phyloP scores from a whole-genome alignment of 768 basidiomycete genomes.

The Lentinus brumalis region DNA sequence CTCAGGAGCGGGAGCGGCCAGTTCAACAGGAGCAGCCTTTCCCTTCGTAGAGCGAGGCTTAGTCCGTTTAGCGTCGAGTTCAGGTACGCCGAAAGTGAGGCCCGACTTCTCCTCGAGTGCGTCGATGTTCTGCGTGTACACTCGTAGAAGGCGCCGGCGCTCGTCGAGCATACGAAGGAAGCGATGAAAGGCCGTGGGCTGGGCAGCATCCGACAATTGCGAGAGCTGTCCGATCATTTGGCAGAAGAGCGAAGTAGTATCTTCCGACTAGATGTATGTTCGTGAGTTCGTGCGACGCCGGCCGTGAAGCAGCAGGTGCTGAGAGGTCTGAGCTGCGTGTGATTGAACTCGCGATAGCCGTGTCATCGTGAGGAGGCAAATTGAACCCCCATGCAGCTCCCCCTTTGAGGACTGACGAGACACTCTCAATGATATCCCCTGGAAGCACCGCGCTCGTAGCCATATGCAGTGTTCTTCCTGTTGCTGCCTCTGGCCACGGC shows the following conservation, averaged over 20 bases:
- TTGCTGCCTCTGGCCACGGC: background rate
- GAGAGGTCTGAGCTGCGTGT: background rate
- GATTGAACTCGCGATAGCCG: background rate
- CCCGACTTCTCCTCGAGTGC: constrained; percentile 87
- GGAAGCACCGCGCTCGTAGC: background rate
- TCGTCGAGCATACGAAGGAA: constrained; percentile 75
- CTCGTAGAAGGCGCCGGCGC: constrained; percentile 74
- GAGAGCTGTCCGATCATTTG: constrained; percentile 89
- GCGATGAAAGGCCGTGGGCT: constrained; percentile 81
- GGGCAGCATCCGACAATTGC: constrained; percentile 66
- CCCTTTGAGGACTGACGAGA: too few species aligned
- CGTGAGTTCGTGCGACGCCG: background rate
- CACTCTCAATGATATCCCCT: background rate
- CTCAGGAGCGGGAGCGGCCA: background rate
- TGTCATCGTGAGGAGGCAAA: too few species aligned
- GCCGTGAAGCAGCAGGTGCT: background rate
- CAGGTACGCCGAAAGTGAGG: constrained; percentile 82
- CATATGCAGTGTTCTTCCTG: background rate
- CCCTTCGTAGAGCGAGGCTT: constrained; percentile 50
- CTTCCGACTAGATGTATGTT: constrained; percentile 55
- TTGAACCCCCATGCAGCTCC: too few species aligned
- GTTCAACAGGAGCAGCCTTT: constrained; percentile 22
- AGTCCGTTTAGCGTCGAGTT: constrained; percentile 57
- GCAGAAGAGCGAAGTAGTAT: constrained; percentile 76
- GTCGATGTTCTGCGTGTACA: constrained; percentile 95